Conservation (phyloP, 2,329 filamentous ascomycete genomes). For the Colletotrichum chlorophyti region DNA sequence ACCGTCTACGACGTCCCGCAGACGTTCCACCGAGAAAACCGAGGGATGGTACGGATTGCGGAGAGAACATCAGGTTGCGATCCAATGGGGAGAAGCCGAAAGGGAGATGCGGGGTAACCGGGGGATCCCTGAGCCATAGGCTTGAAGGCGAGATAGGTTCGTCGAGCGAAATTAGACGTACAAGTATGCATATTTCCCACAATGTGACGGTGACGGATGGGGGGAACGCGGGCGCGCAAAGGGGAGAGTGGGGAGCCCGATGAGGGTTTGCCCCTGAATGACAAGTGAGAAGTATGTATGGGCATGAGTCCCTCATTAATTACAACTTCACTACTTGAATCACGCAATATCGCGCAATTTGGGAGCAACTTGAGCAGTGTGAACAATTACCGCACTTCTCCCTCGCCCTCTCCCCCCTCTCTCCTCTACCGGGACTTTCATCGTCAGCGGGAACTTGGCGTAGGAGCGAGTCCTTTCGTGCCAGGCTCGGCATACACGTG, state of each 20-base stretch:
- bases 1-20: conserved; percentile 21
- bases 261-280: too few relatives aligned
- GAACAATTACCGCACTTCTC: not conserved
- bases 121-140: too few relatives aligned
- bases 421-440: too few relatives aligned
- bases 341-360: conserved; percentile 18
- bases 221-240: too few relatives aligned
- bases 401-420: too few relatives aligned
- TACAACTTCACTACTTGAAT: conserved; percentile 1
- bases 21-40: conserved; percentile 16
- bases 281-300: too few relatives aligned
- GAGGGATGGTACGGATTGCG: not conserved
- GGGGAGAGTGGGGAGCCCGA: not conserved
- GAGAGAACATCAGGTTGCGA: not conserved
- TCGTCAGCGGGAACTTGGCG: too few relatives aligned
- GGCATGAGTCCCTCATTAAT: too few relatives aligned
- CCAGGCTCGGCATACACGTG: too few relatives aligned
- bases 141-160: conserved; percentile 1
- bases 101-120: conserved; percentile 17
- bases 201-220: not conserved
- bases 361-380: not conserved
- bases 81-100: conserved; percentile 17
- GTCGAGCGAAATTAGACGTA: conserved; percentile 16
- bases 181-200: conserved; percentile 5
- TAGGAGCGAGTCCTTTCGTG: too few relatives aligned